Evolutionary conservation across 75 land plant genomes (phyloP), one percentile per base, ranked within the genome.

Genomic region (Cunninghamia lanceolata): DNA sequence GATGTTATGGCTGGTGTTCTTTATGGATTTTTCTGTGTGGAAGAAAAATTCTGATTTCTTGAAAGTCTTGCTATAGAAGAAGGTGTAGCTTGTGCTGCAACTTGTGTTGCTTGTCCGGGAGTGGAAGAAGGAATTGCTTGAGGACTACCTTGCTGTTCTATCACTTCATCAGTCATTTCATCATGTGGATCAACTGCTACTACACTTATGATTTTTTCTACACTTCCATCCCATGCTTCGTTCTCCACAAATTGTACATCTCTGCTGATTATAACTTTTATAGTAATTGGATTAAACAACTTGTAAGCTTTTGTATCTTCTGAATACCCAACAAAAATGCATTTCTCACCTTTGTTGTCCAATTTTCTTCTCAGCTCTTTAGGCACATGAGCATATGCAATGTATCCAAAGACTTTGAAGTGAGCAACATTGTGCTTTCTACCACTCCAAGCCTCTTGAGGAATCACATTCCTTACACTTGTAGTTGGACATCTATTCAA

Each of bases 331-430:
- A 87, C 13, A 54, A 87, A 89, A 35, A 87, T 82, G 10, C 84
- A 83, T 45, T 39, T 46, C 15, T 70, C 21, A 39, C 71, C 38
- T 87, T 86, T 87, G 4, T 86, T 87, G 1, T 82, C 80, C 9
- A 92, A 52, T 66, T 92, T 92, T 16, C 28, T 35, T 21, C 83
- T 71, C 19, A 75, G 14, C 19, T 52, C 42, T 9, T 42, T 40
- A 40, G 42, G 38, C 17, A 84, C 85, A 45, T 86, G 85, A 3
- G 87, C 77, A 83, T 76, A 77, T 40, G 86, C 90, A 17, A 85
- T 45, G 46, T 92, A 91, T 34, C 92, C 94, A 89, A 91, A 91
- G 32, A 88, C 77, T 17, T 70, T 77, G 5, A 91, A 46, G 50
- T 85, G 68, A 38, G 34, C 19, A 3, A 86, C 54, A 38, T 28